Evolutionary conservation across 2,329 filamentous ascomycete genomes (phyloP).

Genomic region (Claviceps sp.): DNA sequence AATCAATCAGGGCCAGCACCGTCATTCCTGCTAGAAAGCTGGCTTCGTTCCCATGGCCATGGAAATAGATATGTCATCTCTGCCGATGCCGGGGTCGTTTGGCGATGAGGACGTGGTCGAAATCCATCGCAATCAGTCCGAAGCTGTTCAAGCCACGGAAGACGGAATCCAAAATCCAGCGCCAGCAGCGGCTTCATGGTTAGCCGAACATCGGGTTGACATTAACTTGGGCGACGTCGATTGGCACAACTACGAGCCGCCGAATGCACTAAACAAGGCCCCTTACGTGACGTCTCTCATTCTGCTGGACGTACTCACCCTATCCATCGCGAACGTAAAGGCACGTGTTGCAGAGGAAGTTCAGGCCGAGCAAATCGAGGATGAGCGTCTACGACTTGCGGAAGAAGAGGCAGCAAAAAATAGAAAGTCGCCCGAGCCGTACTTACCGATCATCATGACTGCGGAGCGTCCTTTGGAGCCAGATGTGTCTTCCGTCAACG

Average conservation of each 20-base stretch:
- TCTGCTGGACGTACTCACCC: slow-evolving; percentile 26
- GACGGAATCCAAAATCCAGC: slow-evolving; percentile 12
- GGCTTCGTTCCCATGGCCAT: not conserved
- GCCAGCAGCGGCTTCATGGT: slow-evolving; percentile 9
- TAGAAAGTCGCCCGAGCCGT: slow-evolving; percentile 21
- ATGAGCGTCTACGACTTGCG: slow-evolving; percentile 13
- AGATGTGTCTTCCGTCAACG: not conserved
- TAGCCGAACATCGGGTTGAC: slow-evolving; percentile 10
- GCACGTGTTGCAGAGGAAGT: slow-evolving; percentile 20
- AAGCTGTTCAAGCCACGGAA: slow-evolving; percentile 12
- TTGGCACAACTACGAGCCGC: slow-evolving; percentile 35
- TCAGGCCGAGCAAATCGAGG: slow-evolving; percentile 16
- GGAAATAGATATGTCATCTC: slow-evolving; percentile 8
- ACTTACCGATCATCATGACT: slow-evolving; percentile 20
- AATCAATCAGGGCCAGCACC: not conserved
- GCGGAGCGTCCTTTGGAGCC: slow-evolving; percentile 2
- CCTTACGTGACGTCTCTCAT: slow-evolving; percentile 26
- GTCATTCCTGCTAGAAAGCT: not conserved
- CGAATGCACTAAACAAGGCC: slow-evolving; percentile 24
- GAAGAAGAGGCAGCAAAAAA: slow-evolving; percentile 9
- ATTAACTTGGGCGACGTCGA: slow-evolving; percentile 20
- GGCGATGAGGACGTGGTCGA: slow-evolving; percentile 17
- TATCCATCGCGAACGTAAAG: slow-evolving; percentile 33
- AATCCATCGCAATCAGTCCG: slow-evolving; percentile 17
- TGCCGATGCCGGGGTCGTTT: slow-evolving; percentile 17